Evolutionary conservation across 148 eudicot species (phyloP).

Genomic region (Chenopodium suecicum): DNA sequence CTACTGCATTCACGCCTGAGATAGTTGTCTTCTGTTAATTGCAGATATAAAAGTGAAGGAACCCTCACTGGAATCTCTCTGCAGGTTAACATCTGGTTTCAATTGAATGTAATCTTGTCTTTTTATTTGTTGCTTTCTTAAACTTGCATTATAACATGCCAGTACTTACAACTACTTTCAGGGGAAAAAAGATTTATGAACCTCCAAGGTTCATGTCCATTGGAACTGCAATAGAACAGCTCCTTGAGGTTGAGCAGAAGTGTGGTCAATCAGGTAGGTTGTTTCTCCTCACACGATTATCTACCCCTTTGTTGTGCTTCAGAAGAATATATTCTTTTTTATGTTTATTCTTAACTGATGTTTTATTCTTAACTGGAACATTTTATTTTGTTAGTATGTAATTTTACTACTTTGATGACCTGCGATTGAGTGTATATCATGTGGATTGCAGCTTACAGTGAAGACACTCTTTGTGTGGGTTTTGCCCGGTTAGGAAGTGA

Average conservation of each 20-base stretch:
- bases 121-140: not conserved
- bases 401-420: not conserved
- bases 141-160: not conserved
- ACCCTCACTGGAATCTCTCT: slow-evolving; percentile 81
- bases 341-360: not conserved
- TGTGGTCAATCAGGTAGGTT: slow-evolving; percentile 64
- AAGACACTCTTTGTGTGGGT: slow-evolving; percentile 71
- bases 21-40: slow-evolving; percentile 7
- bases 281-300: not conserved
- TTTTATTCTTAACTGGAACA: not conserved
- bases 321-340: not conserved
- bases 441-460: slow-evolving; percentile 56
- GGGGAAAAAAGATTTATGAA: slow-evolving; percentile 88
- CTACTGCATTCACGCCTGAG: not conserved
- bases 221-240: slow-evolving; percentile 82
- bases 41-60: slow-evolving; percentile 97
- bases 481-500: slow-evolving; percentile 85
- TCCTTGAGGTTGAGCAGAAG: slow-evolving; percentile 77
- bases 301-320: not conserved
- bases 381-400: not conserved
- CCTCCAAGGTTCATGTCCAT: slow-evolving; percentile 91
- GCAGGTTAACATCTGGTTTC: slow-evolving; percentile 55
- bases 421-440: not conserved
- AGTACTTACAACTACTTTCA: slow-evolving; percentile 26
- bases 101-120: not conserved